These are phyloP conservation scores for Carallia pectinifolia DNA, from an alignment of 345 rosid species.

Conservation along the genomic window DNA sequence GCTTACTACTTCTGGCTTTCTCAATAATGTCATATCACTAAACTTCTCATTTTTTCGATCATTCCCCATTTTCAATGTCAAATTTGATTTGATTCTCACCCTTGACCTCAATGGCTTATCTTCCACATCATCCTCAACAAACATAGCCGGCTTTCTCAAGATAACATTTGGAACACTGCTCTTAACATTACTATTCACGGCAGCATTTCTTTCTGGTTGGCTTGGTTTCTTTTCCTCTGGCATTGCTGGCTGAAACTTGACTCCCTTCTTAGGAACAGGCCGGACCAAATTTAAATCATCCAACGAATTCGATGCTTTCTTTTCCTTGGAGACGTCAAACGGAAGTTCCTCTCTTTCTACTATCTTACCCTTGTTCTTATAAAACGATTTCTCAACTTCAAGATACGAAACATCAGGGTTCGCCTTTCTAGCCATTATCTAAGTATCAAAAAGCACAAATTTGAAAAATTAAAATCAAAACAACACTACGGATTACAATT, in stretches of 20 bases:
- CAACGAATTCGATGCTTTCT: conserved; percentile 32
- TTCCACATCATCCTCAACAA: conserved; percentile 50
- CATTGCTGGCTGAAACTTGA: conserved; percentile 45
- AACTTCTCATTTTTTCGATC: conserved; percentile 53
- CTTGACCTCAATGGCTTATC: conserved; percentile 48
- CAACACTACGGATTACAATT: no score
- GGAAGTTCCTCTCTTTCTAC: conserved; percentile 60
- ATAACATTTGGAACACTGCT: conserved; percentile 73
- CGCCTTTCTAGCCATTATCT: conserved; percentile 76
- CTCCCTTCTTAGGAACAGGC: conserved; percentile 70
- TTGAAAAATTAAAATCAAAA: no score
- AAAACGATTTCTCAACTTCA: conserved; percentile 76
- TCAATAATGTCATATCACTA: conserved; percentile 76
- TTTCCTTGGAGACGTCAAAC: conserved; percentile 50
- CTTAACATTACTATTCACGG: conserved; percentile 31
- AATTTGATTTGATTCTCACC: conserved; percentile 59
- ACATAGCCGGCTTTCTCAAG: conserved; percentile 68
- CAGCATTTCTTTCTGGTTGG: conserved; percentile 34
- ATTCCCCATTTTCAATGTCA: conserved; percentile 62
- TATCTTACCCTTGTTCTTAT: conserved; percentile 71
- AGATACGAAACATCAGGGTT: conserved; percentile 72
- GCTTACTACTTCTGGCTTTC: conserved; percentile 48
- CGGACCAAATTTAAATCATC: conserved; percentile 66
- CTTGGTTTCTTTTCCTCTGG: conserved; percentile 43
- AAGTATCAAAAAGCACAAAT: conserved; percentile 22